phyloP scores from a whole-genome alignment of 768 basidiomycete genomes.

The Mycena crocata region DNA sequence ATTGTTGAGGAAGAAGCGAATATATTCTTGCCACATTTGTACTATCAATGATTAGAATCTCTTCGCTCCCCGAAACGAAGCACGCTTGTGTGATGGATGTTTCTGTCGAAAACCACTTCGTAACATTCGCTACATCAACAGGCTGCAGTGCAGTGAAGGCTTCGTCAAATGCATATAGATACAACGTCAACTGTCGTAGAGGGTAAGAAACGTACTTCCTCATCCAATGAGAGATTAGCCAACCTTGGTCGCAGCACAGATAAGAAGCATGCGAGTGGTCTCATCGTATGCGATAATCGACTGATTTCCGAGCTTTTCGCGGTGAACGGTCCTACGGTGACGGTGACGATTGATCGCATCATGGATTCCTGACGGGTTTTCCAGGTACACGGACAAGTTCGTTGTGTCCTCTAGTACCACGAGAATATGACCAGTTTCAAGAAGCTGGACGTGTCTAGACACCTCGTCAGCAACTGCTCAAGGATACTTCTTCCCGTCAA shows the following conservation, averaged over 20 bases:
- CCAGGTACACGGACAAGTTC: slow-evolving; percentile 52
- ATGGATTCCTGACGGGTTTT: slow-evolving; percentile 42
- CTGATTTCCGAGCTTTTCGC: slow-evolving; percentile 57
- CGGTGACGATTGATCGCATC: slow-evolving; percentile 36
- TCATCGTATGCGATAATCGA: slow-evolving; percentile 64
- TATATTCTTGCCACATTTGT: slow-evolving; percentile 56
- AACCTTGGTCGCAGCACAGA: slow-evolving; percentile 58
- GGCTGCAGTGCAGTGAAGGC: slow-evolving; percentile 50
- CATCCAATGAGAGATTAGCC: not conserved
- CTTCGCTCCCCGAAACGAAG: slow-evolving; percentile 61
- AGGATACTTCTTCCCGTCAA: not conserved
- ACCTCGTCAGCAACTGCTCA: not conserved
- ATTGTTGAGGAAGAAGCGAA: slow-evolving; percentile 63
- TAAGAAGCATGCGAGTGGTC: slow-evolving; percentile 55
- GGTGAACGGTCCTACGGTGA: slow-evolving; percentile 47
- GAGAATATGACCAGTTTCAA: slow-evolving; percentile 52
- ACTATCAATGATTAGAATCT: slow-evolving; percentile 62
- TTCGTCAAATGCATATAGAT: slow-evolving; percentile 62
- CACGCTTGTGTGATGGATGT: slow-evolving; percentile 47
- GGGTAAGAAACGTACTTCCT: not conserved
- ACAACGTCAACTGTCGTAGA: slow-evolving; percentile 46
- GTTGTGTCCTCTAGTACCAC: slow-evolving; percentile 50
- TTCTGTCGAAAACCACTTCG: slow-evolving; percentile 51
- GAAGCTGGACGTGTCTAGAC: slow-evolving; percentile 48
- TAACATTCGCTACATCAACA: slow-evolving; percentile 53